Conservation (phyloP, 164 flowering plant genomes). For the Kalanchoe fedtschenkoi region DNA sequence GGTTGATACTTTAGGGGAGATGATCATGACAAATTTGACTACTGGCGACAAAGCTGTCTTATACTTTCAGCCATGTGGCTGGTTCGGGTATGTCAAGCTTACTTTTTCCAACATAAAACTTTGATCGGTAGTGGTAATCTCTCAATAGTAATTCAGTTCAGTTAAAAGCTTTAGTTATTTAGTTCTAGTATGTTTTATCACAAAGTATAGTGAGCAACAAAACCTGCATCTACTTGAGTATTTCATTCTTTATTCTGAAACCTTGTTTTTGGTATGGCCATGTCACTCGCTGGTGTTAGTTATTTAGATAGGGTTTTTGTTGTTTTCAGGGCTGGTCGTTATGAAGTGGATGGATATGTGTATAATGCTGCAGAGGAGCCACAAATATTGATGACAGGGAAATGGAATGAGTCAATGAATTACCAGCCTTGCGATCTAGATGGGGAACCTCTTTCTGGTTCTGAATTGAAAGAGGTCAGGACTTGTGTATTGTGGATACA, state of each 20-base stretch:
- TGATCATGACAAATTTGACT: conserved; percentile 3
- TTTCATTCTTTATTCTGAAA: background rate
- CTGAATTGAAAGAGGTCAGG: background rate
- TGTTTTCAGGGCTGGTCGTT: conserved; percentile 3
- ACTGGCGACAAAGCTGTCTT: conserved; percentile 1
- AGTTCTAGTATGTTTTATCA: background rate
- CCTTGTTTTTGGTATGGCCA: background rate
- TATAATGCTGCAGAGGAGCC: conserved; percentile 3
- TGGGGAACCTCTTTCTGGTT: conserved; percentile 3
- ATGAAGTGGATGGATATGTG: conserved; percentile 3
- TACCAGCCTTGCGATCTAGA: background rate
- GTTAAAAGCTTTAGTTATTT: background rate
- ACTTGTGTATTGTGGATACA: background rate
- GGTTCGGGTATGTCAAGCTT: background rate
- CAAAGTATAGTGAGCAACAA: background rate
- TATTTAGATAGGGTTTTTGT: background rate
- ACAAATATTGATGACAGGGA: conserved; percentile 1
- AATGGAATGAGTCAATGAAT: conserved; percentile 2
- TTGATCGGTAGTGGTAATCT: background rate
- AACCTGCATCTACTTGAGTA: too few relatives aligned
- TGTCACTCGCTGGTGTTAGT: background rate
- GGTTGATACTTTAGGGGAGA: background rate
- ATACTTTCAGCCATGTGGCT: conserved; percentile 1
- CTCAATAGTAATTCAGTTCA: background rate
- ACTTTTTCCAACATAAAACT: background rate